Base-by-base conservation (phyloP, 108 stramenopile genomes). In the Chaetoceros tenuissimus region DNA sequence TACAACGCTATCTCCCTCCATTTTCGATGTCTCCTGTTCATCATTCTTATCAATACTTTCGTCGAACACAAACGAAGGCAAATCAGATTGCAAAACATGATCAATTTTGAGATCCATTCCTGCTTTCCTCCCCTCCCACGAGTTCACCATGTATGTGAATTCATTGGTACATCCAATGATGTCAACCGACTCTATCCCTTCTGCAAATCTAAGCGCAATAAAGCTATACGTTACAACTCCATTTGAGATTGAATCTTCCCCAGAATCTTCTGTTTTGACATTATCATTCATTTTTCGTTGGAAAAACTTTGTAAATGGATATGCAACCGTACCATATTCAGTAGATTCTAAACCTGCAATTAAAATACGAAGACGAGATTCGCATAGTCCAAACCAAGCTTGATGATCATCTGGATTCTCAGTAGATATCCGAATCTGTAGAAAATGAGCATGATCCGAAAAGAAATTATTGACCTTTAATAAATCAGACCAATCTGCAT, bases 371-470 rank as follows among this genome's bases (percentile, higher is more conserved):
- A 92, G 63, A 28, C 81, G 71, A 5, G 85, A 78, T 64, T 87
- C 85, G 50, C 86, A 87, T 3, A 87, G 54, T 13, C 82, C 79
- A 59, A 79, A 80, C 89, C 89, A 92, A n/a, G 64, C 60, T 21
- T 72, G 66, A 53, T 81, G 83, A 26, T 73, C 81, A 21, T 72
- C 70, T 31, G 59, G 40, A 50, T 71, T 68, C 1, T 60, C 54
- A 29, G 80, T 73, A 50, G 54, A 64, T 24, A 92, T 81, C 20
- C 80, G 64, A 44, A 87, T 71, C 55, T 87, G 73, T 31, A 71
- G 40, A 55, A 66, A 78, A 57, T 71, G 63, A 28, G 54, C 52
- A 57, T 79, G 78, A 20, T 62, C 57, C 16, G 31, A 45, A 51
- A 79, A 79, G 60, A 79, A 79, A 31, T 71, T 63, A 54, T 54